phyloP scores from a whole-genome alignment of 208 protist genomes.

The Entamoeba invadens region DNA sequence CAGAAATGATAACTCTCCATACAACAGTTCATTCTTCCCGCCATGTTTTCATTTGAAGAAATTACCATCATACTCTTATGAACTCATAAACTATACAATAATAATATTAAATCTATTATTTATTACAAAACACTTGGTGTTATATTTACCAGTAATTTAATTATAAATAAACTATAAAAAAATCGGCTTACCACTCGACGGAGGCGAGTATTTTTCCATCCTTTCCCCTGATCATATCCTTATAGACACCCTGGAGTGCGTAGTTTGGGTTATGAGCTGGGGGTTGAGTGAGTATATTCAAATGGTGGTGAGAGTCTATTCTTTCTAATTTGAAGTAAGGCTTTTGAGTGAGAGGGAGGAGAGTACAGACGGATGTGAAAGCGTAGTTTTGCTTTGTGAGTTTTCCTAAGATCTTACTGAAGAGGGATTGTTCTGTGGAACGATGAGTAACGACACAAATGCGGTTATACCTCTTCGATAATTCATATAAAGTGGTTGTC shows the following conservation, averaged over 20 bases:
- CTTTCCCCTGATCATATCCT: neutral
- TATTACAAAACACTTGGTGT: too few relatives aligned
- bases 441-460: neutral
- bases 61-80: too few relatives aligned
- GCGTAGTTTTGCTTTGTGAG: neutral
- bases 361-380: neutral
- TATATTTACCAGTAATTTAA: too few relatives aligned
- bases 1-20: too few relatives aligned
- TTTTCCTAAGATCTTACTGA: neutral
- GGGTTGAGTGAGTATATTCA: neutral
- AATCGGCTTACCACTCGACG: too few relatives aligned
- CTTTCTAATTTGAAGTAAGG: neutral
- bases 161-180: too few relatives aligned
- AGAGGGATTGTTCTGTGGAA: neutral
- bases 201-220: neutral
- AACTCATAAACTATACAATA: too few relatives aligned
- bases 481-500: neutral
- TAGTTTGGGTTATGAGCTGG: neutral
- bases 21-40: too few relatives aligned
- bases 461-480: neutral
- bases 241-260: neutral
- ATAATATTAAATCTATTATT: too few relatives aligned
- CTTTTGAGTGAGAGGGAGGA: neutral
- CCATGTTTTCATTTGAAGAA: too few relatives aligned
- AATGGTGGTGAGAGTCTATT: neutral